Evolutionary conservation across 306 rosid genomes (phyloP), one percentile per base, ranked within the genome.

Genomic region (Biancaea sappan): DNA sequence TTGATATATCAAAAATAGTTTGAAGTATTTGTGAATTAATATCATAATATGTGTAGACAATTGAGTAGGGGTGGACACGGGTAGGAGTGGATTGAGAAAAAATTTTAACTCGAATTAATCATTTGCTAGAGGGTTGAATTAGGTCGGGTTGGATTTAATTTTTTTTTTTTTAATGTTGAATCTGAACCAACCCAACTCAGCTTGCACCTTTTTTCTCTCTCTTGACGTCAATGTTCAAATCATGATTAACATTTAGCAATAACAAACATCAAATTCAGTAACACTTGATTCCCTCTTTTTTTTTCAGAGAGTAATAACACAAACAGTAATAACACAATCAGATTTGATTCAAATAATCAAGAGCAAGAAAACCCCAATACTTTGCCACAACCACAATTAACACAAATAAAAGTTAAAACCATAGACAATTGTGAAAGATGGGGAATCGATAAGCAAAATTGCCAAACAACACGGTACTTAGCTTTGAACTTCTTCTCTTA

Each of bases 401-500:
- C 51, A 56, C 0, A 12, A 15, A n/a, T n/a, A n/a, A n/a, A n/a
- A n/a, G 9, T 41, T 61, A 51, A 14, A n/a, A 0, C 26, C 15
- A 38, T 48, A 65, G 8, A 40, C 5, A 41, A 56, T 25, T 6
- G 2, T 19, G 6, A 14, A 32, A 67, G 58, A 19, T 13, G 4
- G 25, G 4, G 62, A 61, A 25, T 80, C 51, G 85, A 85, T 81
- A 67, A 70, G 73, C 71, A 31, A 90, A 83, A 10, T 91, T 92
- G 31, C 81, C 98, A 69, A n/a, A 94, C 91, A 26, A 91, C 73
- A 18, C 95, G 94, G 81, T 94, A 91, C 89, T 94, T 94, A 77
- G 97, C 97, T 71, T 84, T 84, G 83, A 94, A 94, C 83, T 94
- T 91, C 79, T 85, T 94, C 77, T 94, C 98, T 96, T 96, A 94